These are phyloP conservation scores for Phytophthora brassicae DNA, from an alignment of 352 stramenopile species.

Conservation along the genomic window DNA sequence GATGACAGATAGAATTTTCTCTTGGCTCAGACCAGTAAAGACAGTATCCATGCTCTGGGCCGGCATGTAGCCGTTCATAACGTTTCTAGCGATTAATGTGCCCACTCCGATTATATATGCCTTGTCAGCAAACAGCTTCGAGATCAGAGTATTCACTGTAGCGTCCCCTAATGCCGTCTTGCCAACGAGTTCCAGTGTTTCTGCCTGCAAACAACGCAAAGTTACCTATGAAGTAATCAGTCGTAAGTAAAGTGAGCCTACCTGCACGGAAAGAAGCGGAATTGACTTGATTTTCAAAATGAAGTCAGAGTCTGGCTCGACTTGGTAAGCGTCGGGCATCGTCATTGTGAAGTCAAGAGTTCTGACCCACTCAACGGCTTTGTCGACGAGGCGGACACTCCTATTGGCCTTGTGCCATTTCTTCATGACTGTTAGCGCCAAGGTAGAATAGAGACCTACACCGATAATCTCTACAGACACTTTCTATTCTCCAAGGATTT, in stretches of 20 bases:
- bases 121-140: neutral
- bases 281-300: neutral
- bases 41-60: neutral
- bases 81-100: neutral
- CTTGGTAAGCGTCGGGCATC: neutral
- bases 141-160: neutral
- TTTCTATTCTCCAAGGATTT: neutral
- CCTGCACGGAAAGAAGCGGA: neutral
- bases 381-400: neutral
- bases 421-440: constrained; percentile 4
- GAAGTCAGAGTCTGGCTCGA: neutral
- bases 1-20: neutral
- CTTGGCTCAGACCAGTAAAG: neutral
- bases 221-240: neutral
- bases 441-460: constrained; percentile 2
- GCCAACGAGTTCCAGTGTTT: neutral
- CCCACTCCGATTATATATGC: neutral
- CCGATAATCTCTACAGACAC: constrained; percentile 6
- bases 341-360: neutral
- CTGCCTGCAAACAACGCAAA: neutral
- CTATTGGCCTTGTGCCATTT: constrained; percentile 1
- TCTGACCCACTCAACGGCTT: neutral
- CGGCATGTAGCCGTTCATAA: neutral
- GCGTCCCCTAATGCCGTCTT: neutral
- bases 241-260: neutral